Conservation (phyloP, 2,329 filamentous ascomycete species). For the Clarireedia sp. region DNA sequence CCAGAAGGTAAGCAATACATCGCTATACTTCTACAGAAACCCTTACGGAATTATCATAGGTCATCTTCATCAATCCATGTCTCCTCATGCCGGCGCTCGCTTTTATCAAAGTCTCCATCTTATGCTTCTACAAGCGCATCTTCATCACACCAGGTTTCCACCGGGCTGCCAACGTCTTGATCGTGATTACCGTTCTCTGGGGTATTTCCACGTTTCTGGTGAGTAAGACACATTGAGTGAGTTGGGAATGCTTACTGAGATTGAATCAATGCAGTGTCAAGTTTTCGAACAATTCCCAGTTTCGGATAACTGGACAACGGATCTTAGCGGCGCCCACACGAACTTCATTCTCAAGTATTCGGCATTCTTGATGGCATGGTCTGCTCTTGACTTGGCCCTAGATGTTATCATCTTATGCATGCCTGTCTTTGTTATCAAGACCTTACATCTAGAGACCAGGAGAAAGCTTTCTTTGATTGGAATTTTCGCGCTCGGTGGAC, state of each 20-base stretch:
- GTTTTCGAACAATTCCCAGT: not conserved
- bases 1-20: not conserved
- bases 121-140: not conserved
- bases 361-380: not conserved
- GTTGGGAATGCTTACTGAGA: not conserved
- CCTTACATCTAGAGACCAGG: not conserved
- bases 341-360: not conserved
- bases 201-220: not conserved
- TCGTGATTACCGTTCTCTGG: not conserved
- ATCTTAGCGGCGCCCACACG: not conserved
- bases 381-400: not conserved
- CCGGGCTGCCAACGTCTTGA: not conserved
- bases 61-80: not conserved
- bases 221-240: not conserved
- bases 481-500: not conserved
- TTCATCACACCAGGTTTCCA: not conserved
- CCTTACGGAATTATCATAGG: not conserved
- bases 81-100: not conserved
- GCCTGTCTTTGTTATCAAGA: not conserved
- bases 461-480: not conserved
- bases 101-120: not conserved
- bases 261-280: not conserved
- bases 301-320: not conserved
- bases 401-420: not conserved
- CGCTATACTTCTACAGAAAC: not conserved